phyloP scores from a whole-genome alignment of 2,329 filamentous ascomycete species.

The Penicillium sp. region DNA sequence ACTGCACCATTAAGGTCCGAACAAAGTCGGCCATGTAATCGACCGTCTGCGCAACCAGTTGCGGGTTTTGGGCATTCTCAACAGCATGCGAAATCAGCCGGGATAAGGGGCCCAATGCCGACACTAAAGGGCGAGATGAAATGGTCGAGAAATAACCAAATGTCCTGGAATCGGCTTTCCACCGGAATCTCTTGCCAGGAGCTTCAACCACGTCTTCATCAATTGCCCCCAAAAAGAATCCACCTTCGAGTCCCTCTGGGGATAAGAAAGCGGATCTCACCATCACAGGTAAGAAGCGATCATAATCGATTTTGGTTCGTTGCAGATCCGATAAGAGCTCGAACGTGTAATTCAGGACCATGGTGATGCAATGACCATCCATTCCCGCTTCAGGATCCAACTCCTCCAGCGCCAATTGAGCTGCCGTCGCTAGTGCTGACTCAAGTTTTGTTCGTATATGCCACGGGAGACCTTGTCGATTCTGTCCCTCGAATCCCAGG shows the following conservation, averaged over 20 bases:
- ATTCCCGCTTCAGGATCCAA: constrained; percentile 52
- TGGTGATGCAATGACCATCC: constrained; percentile 57
- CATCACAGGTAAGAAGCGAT: constrained; percentile 68
- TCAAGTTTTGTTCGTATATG: constrained; percentile 68
- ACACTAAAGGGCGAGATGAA: constrained; percentile 57
- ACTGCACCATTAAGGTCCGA: constrained; percentile 65
- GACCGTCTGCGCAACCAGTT: constrained; percentile 43
- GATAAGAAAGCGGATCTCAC: constrained; percentile 68
- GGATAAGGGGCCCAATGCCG: constrained; percentile 63
- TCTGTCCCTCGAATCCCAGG: constrained; percentile 69
- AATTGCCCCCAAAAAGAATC: constrained; percentile 71
- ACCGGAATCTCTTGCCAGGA: constrained; percentile 59
- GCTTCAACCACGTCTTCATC: constrained; percentile 65
- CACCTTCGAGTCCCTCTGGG: constrained; percentile 71
- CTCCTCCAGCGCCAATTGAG: constrained; percentile 70
- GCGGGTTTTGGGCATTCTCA: constrained; percentile 54
- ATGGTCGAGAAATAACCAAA: constrained; percentile 59
- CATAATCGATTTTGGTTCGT: constrained; percentile 62
- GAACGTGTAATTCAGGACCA: constrained; percentile 77
- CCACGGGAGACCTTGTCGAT: constrained; percentile 63
- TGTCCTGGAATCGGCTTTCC: constrained; percentile 60
- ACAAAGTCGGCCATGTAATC: constrained; percentile 69
- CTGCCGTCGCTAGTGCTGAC: constrained; percentile 69
- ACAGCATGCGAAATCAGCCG: constrained; percentile 62
- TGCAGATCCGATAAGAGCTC: constrained; percentile 65